phyloP scores from a whole-genome alignment of 306 rosid genomes.

The Vigna mungo region DNA sequence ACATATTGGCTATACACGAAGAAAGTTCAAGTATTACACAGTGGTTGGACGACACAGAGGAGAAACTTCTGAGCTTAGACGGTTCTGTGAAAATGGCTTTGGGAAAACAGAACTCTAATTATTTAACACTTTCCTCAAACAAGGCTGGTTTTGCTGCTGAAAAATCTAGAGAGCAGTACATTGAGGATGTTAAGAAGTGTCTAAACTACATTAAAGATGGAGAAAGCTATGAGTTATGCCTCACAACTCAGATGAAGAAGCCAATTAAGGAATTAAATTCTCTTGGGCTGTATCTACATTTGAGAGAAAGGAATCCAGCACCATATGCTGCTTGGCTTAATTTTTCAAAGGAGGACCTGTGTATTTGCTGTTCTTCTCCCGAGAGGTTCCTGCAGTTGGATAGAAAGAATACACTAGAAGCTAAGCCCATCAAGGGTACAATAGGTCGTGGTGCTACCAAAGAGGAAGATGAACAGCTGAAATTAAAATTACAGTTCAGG shows the following conservation, averaged over 20 bases:
- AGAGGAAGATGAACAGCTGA: constrained; percentile 77
- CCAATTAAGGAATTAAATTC: constrained; percentile 59
- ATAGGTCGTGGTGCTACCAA: constrained; percentile 81
- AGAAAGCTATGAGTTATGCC: constrained; percentile 96
- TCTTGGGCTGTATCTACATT: constrained; percentile 79
- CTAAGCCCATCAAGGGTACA: constrained; percentile 98
- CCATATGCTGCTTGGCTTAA: constrained; percentile 99
- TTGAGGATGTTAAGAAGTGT: constrained; percentile 79
- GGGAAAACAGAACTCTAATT: constrained; percentile 45
- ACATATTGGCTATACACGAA: constrained; percentile 72
- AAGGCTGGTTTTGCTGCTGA: constrained; percentile 67
- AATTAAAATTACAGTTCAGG: constrained; percentile 80
- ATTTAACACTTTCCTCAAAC: constrained; percentile 41
- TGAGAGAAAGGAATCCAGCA: constrained; percentile 93
- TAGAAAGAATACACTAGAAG: constrained; percentile 77
- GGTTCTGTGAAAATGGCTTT: constrained; percentile 46
- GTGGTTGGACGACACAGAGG: constrained; percentile 80
- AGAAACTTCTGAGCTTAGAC: constrained; percentile 70
- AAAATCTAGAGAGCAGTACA: constrained; percentile 76
- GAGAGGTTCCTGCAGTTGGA: constrained; percentile 92
- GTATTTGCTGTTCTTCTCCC: constrained; percentile 93
- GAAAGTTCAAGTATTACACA: constrained; percentile 50
- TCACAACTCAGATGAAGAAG: constrained; percentile 89
- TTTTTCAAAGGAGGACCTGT: constrained; percentile 75
- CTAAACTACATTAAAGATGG: constrained; percentile 86